Evolutionary conservation across 2,329 filamentous ascomycete species (phyloP).

Genomic region (Sordariomycetes sp.): DNA sequence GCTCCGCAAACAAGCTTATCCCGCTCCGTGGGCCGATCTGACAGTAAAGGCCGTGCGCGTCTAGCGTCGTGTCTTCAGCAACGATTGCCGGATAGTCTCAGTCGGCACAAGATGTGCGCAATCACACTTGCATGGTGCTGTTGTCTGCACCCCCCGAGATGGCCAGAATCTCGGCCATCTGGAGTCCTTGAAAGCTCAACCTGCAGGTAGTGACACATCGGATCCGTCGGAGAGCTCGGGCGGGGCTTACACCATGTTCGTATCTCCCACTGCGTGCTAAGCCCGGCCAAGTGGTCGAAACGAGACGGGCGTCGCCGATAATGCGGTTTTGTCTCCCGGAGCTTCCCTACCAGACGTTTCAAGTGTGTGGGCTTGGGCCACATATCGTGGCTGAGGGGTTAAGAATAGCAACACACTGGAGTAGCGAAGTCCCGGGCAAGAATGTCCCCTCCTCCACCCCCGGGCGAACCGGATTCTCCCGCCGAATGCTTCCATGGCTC

Average conservation of each 20-base stretch:
- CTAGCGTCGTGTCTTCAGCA: too few species aligned
- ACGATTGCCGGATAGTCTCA: too few species aligned
- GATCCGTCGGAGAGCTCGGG: neutral
- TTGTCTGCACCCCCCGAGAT: neutral
- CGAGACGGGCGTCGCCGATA: neutral
- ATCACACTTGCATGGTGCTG: too few species aligned
- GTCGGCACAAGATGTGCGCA: too few species aligned
- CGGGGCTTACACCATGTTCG: neutral
- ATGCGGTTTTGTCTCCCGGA: neutral
- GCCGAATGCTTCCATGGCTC: neutral
- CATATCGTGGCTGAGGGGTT: neutral
- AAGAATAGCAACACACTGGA: neutral
- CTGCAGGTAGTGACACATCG: neutral
- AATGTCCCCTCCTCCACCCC: neutral
- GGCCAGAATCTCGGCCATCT: neutral
- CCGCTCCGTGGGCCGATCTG: neutral
- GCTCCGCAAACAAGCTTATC: neutral
- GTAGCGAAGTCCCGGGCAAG: neutral
- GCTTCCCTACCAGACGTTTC: neutral
- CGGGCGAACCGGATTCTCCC: neutral
- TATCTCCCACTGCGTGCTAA: neutral
- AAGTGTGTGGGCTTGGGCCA: slow-evolving; percentile 1
- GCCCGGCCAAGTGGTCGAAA: neutral
- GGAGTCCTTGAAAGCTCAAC: neutral
- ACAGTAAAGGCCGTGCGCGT: neutral